Evolutionary conservation across 495 filamentous ascomycete species (phyloP).

Genomic region (Trichoderma gamsii): DNA sequence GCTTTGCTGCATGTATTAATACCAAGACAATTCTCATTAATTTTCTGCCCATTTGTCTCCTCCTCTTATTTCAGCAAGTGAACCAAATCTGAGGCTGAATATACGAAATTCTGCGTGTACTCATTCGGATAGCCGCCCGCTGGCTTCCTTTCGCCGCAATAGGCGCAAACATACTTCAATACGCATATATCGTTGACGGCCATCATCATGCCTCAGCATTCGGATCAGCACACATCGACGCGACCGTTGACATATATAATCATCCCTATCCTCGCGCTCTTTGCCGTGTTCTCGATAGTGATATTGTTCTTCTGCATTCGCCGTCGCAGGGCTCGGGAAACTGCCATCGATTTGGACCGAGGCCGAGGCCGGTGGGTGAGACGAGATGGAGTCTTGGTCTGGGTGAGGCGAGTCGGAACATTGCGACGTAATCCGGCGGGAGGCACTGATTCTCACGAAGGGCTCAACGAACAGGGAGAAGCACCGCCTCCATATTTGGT

Average conservation of each 20-base stretch:
- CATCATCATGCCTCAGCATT: background rate
- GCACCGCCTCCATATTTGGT: constrained; percentile 49
- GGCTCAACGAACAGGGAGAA: constrained; percentile 53
- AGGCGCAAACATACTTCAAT: background rate
- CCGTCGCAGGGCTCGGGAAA: constrained; percentile 17
- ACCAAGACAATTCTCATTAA: too few species aligned
- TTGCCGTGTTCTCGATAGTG: constrained; percentile 19
- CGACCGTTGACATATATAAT: constrained; percentile 18
- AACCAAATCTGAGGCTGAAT: too few species aligned
- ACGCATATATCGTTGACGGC: background rate
- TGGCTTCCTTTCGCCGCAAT: background rate
- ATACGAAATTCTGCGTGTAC: background rate
- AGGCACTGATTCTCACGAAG: constrained; percentile 32
- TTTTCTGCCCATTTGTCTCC: too few species aligned
- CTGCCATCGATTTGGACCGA: constrained; percentile 19
- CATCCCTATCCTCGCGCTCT: constrained; percentile 23
- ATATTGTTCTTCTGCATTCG: constrained; percentile 20
- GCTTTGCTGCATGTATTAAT: too few species aligned
- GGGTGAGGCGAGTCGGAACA: too few species aligned
- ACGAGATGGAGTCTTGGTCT: constrained; percentile 16
- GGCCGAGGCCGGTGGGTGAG: constrained; percentile 26
- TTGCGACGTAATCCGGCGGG: constrained; percentile 9
- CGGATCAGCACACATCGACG: background rate
- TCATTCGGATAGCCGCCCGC: background rate
- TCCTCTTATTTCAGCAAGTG: too few species aligned